phyloP scores from a whole-genome alignment of 306 rosid genomes.

The Myrica gale region DNA sequence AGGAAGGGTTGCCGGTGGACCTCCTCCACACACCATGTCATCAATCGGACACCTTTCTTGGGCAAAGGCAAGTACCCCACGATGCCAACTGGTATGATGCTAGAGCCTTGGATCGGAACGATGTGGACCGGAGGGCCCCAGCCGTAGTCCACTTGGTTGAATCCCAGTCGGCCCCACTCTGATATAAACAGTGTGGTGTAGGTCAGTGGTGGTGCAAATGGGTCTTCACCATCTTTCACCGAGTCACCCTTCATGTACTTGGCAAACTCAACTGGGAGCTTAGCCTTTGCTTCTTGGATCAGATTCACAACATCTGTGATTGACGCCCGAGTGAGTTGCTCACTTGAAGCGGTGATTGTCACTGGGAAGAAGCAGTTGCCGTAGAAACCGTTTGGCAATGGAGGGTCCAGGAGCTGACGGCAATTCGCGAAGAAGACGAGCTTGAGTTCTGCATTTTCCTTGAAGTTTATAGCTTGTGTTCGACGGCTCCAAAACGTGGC shows the following conservation, averaged over 20 bases:
- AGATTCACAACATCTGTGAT: conserved; percentile 46
- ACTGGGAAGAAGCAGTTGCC: conserved; percentile 85
- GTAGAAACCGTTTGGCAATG: conserved; percentile 71
- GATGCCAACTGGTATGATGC: conserved; percentile 56
- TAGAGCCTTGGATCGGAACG: conserved; percentile 59
- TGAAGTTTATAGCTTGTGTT: conserved; percentile 42
- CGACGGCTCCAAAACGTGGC: conserved; percentile 60
- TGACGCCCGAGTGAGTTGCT: conserved; percentile 22
- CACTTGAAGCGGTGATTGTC: conserved; percentile 33
- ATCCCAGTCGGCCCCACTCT: conserved; percentile 80
- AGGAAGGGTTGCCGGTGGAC: conserved; percentile 47
- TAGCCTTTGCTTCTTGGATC: conserved; percentile 58
- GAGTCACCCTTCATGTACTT: conserved; percentile 45
- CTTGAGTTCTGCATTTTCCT: conserved; percentile 23
- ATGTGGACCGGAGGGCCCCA: conserved; percentile 70
- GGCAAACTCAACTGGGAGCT: conserved; percentile 42
- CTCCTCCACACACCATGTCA: conserved; percentile 71
- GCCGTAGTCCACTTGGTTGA: conserved; percentile 59
- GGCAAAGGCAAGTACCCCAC: conserved; percentile 53
- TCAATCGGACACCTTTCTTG: conserved; percentile 50
- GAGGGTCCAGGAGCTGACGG: conserved; percentile 61
- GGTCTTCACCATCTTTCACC: conserved; percentile 39
- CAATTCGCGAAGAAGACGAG: conserved; percentile 74
- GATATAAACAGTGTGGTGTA: conserved; percentile 61
- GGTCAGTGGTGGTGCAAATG: conserved; percentile 48